Conservation (phyloP, 139 green algal species). For the Deuterostichococcus epilithicus region DNA sequence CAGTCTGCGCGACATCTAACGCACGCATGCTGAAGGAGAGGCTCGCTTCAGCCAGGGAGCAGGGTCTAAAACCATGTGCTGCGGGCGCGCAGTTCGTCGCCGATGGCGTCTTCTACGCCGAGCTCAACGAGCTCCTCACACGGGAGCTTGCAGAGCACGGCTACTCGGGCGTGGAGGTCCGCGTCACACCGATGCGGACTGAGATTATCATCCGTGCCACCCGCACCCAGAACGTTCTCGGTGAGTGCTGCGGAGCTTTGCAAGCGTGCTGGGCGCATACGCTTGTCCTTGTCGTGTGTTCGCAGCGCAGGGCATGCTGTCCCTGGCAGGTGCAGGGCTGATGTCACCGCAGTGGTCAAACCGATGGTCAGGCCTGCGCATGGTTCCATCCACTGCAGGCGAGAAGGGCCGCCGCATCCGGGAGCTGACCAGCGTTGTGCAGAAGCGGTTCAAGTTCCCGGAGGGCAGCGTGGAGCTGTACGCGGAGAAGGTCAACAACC, state of each 20-base stretch:
- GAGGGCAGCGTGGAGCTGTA: conserved; percentile 96
- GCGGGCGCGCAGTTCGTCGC: conserved; percentile 86
- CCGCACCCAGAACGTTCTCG: conserved; percentile 96
- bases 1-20: not conserved
- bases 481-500: conserved; percentile 97
- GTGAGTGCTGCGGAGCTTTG: conserved; percentile 35
- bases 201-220: conserved; percentile 99
- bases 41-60: not conserved
- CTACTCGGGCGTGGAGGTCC: conserved; percentile 99
- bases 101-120: conserved; percentile 99
- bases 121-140: conserved; percentile 99
- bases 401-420: conserved; percentile 98
- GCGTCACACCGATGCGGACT: conserved; percentile 94
- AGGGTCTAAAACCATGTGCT: not conserved
- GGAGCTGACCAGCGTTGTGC: conserved; percentile 96
- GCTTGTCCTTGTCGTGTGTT: too few relatives aligned
- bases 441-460: conserved; percentile 99
- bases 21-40: not conserved
- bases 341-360: too few relatives aligned
- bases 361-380: too few relatives aligned
- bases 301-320: too few relatives aligned
- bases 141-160: conserved; percentile 90
- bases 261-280: too few relatives aligned
- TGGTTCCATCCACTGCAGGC: conserved; percentile 47
- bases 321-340: too few relatives aligned